Evolutionary conservation across 148 eudicot species (phyloP).

Genomic region (Chenopodium album): DNA sequence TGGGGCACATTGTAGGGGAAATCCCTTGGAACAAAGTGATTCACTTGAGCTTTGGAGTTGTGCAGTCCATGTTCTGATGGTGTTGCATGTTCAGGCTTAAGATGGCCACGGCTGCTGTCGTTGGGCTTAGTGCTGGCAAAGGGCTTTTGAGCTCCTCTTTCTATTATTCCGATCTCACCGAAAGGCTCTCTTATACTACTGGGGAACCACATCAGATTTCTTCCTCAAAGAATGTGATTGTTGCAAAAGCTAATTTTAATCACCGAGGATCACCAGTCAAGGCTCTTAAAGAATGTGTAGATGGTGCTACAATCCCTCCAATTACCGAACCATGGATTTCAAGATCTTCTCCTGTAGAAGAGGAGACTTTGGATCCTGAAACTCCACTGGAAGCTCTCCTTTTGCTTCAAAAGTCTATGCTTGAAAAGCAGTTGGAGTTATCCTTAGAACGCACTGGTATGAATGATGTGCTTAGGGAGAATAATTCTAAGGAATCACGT

Average conservation of each 20-base stretch:
- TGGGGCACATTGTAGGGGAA: constrained; percentile 30
- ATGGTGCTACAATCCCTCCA: constrained; percentile 39
- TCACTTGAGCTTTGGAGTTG: constrained; percentile 24
- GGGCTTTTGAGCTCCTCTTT: constrained; percentile 68
- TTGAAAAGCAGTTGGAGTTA: constrained; percentile 85
- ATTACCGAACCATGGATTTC: constrained; percentile 39
- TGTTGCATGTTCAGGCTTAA: constrained; percentile 45
- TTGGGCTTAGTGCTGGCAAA: constrained; percentile 81
- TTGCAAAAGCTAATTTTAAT: constrained; percentile 53
- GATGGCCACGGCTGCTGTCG: constrained; percentile 84
- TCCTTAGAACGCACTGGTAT: constrained; percentile 40
- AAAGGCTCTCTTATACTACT: constrained; percentile 45
- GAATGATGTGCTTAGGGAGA: constrained; percentile 28
- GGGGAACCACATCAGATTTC: constrained; percentile 47
- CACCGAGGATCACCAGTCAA: constrained; percentile 46
- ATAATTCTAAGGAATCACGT: constrained; percentile 30
- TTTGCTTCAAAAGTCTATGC: constrained; percentile 72
- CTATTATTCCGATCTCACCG: constrained; percentile 56
- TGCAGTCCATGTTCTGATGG: constrained; percentile 39
- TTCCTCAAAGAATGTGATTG: constrained; percentile 45
- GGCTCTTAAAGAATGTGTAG: constrained; percentile 57
- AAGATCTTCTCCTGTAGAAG: constrained; percentile 34
- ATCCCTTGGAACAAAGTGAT: constrained; percentile 15
- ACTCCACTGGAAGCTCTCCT: constrained; percentile 69
- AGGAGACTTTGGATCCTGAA: constrained; percentile 42